These are phyloP conservation scores for Eimeria falciformis DNA, from an alignment of 169 alveolate genomes.

Conservation along the genomic window DNA sequence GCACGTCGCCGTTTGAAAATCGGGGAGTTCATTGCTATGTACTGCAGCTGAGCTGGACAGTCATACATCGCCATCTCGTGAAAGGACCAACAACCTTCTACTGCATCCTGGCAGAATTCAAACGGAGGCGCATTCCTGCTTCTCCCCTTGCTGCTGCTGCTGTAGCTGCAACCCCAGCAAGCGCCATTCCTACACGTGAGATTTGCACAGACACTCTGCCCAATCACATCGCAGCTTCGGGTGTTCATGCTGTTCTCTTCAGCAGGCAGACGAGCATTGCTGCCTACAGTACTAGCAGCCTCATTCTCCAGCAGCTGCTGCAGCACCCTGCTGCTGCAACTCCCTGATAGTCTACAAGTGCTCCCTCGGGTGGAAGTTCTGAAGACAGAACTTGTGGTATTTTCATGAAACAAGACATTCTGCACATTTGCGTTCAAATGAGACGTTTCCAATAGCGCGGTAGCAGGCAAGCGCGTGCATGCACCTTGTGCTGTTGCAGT, in stretches of 20 bases:
- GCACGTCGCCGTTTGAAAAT: background rate
- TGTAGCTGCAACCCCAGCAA: background rate
- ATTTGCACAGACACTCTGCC: no score
- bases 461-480: background rate
- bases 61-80: constrained; percentile 71
- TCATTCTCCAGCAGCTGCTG: constrained; percentile 31
- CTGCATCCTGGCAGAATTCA: background rate
- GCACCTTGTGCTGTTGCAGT: constrained; percentile 45
- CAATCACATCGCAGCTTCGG: background rate
- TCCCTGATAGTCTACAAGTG: background rate
- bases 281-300: background rate
- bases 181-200: no score
- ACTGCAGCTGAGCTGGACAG: constrained; percentile 66
- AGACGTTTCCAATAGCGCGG: no score
- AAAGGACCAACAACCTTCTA: constrained; percentile 45
- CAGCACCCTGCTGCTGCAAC: background rate
- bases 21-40: constrained; percentile 15
- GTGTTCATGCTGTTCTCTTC: background rate
- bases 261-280: background rate
- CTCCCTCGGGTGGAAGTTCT: background rate
- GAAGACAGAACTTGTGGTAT: background rate
- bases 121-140: constrained; percentile 47
- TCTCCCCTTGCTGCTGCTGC: constrained; percentile 11
- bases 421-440: no score
- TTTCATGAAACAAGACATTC: no score